These are phyloP conservation scores for Syncephalastrum contaminatum DNA, from an alignment of 371 early-diverging fungal species.

Conservation along the genomic window DNA sequence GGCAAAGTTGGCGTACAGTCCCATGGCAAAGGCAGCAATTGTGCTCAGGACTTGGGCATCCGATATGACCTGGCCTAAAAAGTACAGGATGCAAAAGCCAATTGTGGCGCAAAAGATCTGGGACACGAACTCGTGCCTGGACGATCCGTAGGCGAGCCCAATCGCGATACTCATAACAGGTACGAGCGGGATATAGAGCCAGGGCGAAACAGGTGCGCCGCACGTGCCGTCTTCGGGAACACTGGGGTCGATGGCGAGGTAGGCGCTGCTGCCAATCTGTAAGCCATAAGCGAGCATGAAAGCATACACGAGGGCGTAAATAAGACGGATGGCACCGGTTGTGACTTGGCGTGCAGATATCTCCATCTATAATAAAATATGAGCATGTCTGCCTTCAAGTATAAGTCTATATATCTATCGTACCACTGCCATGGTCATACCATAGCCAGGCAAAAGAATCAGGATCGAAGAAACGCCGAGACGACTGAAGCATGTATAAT, in stretches of 20 bases:
- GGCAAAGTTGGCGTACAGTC: slow-evolving; percentile 38
- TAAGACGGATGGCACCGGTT: slow-evolving; percentile 76
- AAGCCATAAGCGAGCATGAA: slow-evolving; percentile 79
- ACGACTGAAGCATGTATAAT: slow-evolving; percentile 35
- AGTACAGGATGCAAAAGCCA: slow-evolving; percentile 30
- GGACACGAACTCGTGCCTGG: slow-evolving; percentile 27
- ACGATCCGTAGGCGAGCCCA: slow-evolving; percentile 32
- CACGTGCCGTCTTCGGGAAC: slow-evolving; percentile 29
- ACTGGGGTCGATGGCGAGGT: slow-evolving; percentile 27
- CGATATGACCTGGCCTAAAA: slow-evolving; percentile 28
- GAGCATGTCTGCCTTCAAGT: neutral
- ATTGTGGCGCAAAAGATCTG: slow-evolving; percentile 28
- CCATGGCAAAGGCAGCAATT: slow-evolving; percentile 36
- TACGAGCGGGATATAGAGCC: slow-evolving; percentile 31
- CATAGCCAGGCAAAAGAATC: slow-evolving; percentile 65
- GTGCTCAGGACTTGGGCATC: slow-evolving; percentile 34
- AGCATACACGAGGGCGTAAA: slow-evolving; percentile 74
- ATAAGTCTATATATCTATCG: neutral
- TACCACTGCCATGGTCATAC: slow-evolving; percentile 66
- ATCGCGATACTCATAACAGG: slow-evolving; percentile 33
- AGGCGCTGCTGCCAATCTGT: slow-evolving; percentile 57
- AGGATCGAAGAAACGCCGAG: slow-evolving; percentile 46
- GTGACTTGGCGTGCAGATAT: slow-evolving; percentile 70
- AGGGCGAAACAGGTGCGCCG: slow-evolving; percentile 23
- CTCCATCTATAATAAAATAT: slow-evolving; percentile 22